Conservation (phyloP, 306 rosid genomes). For the Cicer bijugum region DNA sequence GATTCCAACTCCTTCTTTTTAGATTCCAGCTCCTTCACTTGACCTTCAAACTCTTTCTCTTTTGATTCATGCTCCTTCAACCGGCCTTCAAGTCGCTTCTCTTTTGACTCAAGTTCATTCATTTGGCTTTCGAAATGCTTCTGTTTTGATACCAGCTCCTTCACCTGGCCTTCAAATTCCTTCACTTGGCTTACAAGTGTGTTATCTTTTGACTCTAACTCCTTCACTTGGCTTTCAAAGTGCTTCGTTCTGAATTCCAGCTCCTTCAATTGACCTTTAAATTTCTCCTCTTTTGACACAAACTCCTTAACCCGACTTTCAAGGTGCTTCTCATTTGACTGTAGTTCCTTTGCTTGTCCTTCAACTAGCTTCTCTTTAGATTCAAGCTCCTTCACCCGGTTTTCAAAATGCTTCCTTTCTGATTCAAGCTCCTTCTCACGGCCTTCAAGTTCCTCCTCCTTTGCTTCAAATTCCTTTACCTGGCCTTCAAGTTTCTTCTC, state of each 20-base stretch:
- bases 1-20: conserved; percentile 30
- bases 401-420: background rate
- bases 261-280: conserved; percentile 2
- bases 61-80: conserved; percentile 32
- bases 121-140: background rate
- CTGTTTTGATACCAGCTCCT: background rate
- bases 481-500: background rate
- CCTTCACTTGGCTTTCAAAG: background rate
- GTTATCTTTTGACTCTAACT: background rate
- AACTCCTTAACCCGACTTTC: background rate
- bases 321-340: background rate
- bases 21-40: background rate
- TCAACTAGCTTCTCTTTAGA: background rate
- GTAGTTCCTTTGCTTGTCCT: background rate
- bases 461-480: background rate
- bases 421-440: conserved; percentile 34
- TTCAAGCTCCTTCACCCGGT: background rate
- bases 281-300: background rate
- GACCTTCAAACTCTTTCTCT: conserved; percentile 12
- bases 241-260: background rate
- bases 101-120: conserved; percentile 12
- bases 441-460: background rate
- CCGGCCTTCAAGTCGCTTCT: conserved; percentile 28
- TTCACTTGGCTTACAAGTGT: background rate
- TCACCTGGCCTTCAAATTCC: background rate